Conservation (phyloP, 306 rosid genomes). For the Cucumis cinereus region DNA sequence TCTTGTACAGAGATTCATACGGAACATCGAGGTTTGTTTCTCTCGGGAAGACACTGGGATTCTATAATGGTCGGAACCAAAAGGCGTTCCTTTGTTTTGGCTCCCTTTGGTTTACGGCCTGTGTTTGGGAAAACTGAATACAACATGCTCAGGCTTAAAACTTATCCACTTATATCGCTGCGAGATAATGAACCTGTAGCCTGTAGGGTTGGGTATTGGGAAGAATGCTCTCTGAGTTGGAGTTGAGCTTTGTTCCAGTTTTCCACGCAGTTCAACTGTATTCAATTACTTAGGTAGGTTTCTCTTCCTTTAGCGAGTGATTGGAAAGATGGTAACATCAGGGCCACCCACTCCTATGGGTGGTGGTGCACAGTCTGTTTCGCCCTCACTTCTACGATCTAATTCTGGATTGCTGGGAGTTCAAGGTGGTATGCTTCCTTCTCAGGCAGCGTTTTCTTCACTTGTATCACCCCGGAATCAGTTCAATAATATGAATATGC, state of each 20-base stretch:
- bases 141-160: slow-evolving; percentile 27
- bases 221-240: slow-evolving; percentile 28
- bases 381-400: slow-evolving; percentile 68
- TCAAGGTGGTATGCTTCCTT: slow-evolving; percentile 70
- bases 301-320: slow-evolving; percentile 23
- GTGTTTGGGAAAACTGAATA: slow-evolving; percentile 38
- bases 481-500: slow-evolving; percentile 56
- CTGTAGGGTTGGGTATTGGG: slow-evolving; percentile 28
- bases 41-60: slow-evolving; percentile 21
- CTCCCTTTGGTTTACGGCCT: slow-evolving; percentile 30
- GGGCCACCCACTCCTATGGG: slow-evolving; percentile 87
- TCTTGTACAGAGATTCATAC: slow-evolving; percentile 44
- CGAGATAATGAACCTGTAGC: slow-evolving; percentile 31
- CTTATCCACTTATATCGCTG: slow-evolving; percentile 34
- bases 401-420: slow-evolving; percentile 82
- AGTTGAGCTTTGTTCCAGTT: slow-evolving; percentile 29
- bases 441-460: slow-evolving; percentile 54
- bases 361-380: slow-evolving; percentile 76
- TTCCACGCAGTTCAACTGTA: slow-evolving; percentile 26
- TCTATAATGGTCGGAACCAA: slow-evolving; percentile 44
- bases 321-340: slow-evolving; percentile 64
- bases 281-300: slow-evolving; percentile 35
- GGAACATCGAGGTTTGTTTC: slow-evolving; percentile 27
- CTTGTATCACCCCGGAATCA: slow-evolving; percentile 73
- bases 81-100: slow-evolving; percentile 27